A percentile compares a stretch with the other conserved stretches of the same genome.
phyloP scores from a whole-genome alignment of 441 rosid genomes.

The Euphorbia celastroides region DNA sequence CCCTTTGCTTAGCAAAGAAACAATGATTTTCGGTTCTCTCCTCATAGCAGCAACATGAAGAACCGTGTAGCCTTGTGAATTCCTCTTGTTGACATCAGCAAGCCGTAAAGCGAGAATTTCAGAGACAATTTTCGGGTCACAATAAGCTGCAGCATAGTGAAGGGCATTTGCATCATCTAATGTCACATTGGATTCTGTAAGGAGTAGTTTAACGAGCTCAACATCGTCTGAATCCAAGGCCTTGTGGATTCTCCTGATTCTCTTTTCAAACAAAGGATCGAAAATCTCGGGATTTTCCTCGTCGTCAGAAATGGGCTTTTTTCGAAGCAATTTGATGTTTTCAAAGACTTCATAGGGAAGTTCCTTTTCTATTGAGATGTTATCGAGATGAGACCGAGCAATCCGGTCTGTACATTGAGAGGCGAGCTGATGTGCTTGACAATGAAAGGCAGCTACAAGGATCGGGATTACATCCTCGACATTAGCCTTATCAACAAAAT shows the following conservation, averaged over 20 bases:
- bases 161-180: conserved; percentile 73
- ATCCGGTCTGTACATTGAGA: conserved; percentile 66
- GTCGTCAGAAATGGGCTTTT: conserved; percentile 26
- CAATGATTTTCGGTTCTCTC: conserved; percentile 53
- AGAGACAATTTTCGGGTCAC: conserved; percentile 79
- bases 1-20: conserved; percentile 61
- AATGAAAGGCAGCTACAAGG: conserved; percentile 67
- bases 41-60: conserved; percentile 91
- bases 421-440: conserved; percentile 61
- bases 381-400: conserved; percentile 67
- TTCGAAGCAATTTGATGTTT: conserved; percentile 40
- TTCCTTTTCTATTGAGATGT: conserved; percentile 58
- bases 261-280: conserved; percentile 46
- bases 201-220: conserved; percentile 75
- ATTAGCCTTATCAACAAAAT: conserved; percentile 58
- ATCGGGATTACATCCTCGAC: conserved; percentile 79
- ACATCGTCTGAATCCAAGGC: conserved; percentile 92
- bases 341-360: conserved; percentile 63
- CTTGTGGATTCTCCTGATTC: conserved; percentile 64
- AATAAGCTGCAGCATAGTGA: conserved; percentile 79
- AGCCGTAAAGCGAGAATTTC: conserved; percentile 59
- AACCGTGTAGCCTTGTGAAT: conserved; percentile 72
- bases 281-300: conserved; percentile 14
- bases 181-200: conserved; percentile 62
- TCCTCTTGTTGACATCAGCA: conserved; percentile 68